Evolutionary conservation across 495 filamentous ascomycete species (phyloP), one percentile per base, ranked within the genome.

Genomic region (Aspergillus egyptiacus): DNA sequence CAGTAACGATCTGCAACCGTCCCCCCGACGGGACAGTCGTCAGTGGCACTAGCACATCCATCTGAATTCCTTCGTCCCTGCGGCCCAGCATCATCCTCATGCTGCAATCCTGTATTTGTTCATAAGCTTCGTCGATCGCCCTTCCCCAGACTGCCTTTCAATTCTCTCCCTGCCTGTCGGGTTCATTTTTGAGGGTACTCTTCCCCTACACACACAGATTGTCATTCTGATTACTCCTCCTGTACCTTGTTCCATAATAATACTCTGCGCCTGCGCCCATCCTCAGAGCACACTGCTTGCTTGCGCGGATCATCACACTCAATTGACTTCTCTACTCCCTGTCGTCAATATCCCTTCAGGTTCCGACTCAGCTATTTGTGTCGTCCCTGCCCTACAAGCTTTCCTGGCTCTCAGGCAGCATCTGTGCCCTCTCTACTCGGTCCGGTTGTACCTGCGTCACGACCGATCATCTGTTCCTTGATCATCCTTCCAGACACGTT

Each of bases 101-200:
- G 53, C 63, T 56, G 62, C 46, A 58, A 65, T 59, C 61, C 64
- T 61, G 60, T 60, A 58, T 65, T 67, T 64, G 66, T 69, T 85
- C 82, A 82, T 85, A 87, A 85, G 80, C 77, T 77, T 75, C 80
- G 83, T 80, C 83, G 82, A 87, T 87, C 83, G 57, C 51, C 57
- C 58, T 75, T 77, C 68, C 70, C 62, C 68, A 70, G 66, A 67
- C 64, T 65, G 55, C 56, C 51, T 65, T 64, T 63, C 58, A n/a
- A 19, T 43, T 37, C 65, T 64, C 60, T 51, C 53, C 48, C 46
- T 53, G 61, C 58, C 57, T 63, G 54, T 57, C 63, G 65, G 64
- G 60, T 60, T 65, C 55, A 62, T 17, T 36, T 24, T 27, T 20
- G 8, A 27, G 14, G 28, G 33, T 39, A 13, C 15, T 38, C 35